Evolutionary conservation across 2,329 filamentous ascomycete species (phyloP).

Genomic region (Hypoxylon rubiginosum): DNA sequence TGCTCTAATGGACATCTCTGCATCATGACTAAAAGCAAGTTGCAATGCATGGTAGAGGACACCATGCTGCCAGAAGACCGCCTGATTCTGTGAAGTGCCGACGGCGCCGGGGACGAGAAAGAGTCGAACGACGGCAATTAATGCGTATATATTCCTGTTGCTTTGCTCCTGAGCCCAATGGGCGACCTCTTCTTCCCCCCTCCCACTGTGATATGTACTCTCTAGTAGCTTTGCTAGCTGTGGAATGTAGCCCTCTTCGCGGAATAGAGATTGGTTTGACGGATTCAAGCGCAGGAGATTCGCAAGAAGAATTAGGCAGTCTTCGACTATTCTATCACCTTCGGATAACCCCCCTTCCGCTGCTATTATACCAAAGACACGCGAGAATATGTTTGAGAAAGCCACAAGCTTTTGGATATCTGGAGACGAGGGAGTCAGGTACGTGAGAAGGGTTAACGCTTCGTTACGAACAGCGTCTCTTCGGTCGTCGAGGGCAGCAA

Average conservation of each 20-base stretch:
- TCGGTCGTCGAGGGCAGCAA: constrained; percentile 84
- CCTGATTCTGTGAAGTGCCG: constrained; percentile 86
- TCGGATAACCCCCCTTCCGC: constrained; percentile 84
- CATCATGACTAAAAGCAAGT: constrained; percentile 81
- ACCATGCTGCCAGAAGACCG: constrained; percentile 85
- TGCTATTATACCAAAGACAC: constrained; percentile 84
- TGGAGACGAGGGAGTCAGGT: constrained; percentile 85
- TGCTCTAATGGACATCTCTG: constrained; percentile 82
- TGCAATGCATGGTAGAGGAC: constrained; percentile 84
- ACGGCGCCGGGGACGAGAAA: constrained; percentile 86
- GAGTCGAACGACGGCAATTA: constrained; percentile 86
- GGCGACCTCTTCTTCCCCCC: constrained; percentile 71
- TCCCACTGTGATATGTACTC: constrained; percentile 65
- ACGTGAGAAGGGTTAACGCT: constrained; percentile 86
- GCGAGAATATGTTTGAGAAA: constrained; percentile 93
- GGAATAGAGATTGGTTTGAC: constrained; percentile 93
- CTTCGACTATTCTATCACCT: constrained; percentile 89
- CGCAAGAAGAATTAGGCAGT: constrained; percentile 90
- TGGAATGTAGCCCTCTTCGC: constrained; percentile 86
- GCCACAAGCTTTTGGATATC: constrained; percentile 96
- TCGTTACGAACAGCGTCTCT: constrained; percentile 91
- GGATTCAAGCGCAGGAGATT: constrained; percentile 89
- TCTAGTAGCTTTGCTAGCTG: constrained; percentile 78
- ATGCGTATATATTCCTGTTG: constrained; percentile 92
- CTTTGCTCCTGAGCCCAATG: constrained; percentile 82